A percentile compares a stretch with the other conserved stretches of the same genome.
Evolutionary conservation across 2,329 filamentous ascomycete species (phyloP).

Genomic region (Stagonosporopsis chrysanthemi): DNA sequence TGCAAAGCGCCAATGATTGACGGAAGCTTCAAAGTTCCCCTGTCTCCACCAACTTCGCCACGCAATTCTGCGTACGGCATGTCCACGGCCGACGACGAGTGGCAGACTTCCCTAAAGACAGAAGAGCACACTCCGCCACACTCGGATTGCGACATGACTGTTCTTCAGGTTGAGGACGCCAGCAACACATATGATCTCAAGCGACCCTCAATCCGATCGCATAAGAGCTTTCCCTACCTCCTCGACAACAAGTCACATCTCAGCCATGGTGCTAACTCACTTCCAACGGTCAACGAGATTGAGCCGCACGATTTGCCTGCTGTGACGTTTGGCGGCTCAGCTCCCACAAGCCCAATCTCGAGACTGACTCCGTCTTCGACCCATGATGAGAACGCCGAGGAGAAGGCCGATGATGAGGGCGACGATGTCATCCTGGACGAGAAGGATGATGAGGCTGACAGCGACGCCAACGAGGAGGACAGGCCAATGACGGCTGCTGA

Average conservation of each 20-base stretch:
- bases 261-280: conserved; percentile 36
- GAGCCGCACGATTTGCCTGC: conserved; percentile 45
- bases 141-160: conserved; percentile 49
- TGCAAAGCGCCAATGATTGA: conserved; percentile 51
- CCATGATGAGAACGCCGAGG: conserved; percentile 44
- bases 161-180: conserved; percentile 48
- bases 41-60: conserved; percentile 60
- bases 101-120: conserved; percentile 44
- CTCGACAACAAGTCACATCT: conserved; percentile 47
- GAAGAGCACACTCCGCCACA: conserved; percentile 45
- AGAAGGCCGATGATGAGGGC: conserved; percentile 49
- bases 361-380: conserved; percentile 56
- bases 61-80: conserved; percentile 58
- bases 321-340: conserved; percentile 52
- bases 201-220: conserved; percentile 51
- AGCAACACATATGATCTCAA: conserved; percentile 48
- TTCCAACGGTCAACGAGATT: conserved; percentile 46
- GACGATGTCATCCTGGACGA: conserved; percentile 52
- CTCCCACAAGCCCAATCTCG: conserved; percentile 56
- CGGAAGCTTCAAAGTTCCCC: conserved; percentile 55
- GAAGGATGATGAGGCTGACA: conserved; percentile 46
- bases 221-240: conserved; percentile 56
- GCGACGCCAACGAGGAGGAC: conserved; percentile 40
- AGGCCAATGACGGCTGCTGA: conserved; percentile 57
- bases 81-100: conserved; percentile 53